A percentile compares a stretch with the other conserved stretches of the same genome.
These are phyloP conservation scores for Trichoderma virens DNA, from an alignment of 495 filamentous ascomycete genomes.

Conservation along the genomic window DNA sequence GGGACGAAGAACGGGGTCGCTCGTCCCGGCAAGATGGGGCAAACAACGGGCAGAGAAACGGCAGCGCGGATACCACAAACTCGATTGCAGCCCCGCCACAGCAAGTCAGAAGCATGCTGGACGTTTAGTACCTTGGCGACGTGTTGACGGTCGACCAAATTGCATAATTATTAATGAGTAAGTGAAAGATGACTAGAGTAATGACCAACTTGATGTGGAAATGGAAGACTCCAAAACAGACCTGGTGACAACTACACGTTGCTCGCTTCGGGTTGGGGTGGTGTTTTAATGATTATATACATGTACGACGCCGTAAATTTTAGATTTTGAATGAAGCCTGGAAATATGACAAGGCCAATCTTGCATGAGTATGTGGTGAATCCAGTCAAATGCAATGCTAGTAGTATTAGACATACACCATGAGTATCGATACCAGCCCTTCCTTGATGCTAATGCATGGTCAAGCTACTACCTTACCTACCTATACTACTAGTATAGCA, in stretches of 20 bases:
- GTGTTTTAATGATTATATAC: too few relatives aligned
- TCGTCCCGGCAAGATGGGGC: slow-evolving; percentile 10
- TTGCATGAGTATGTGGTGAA: too few relatives aligned
- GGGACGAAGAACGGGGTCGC: slow-evolving; percentile 20
- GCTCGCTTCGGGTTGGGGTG: too few relatives aligned
- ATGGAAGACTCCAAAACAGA: neutral
- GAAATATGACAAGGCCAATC: too few relatives aligned
- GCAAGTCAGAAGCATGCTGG: slow-evolving; percentile 50
- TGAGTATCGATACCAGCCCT: too few relatives aligned
- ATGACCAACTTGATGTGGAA: neutral
- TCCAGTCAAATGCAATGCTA: too few relatives aligned
- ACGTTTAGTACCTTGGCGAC: slow-evolving; percentile 35
- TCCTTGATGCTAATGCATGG: too few relatives aligned
- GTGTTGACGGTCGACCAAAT: neutral
- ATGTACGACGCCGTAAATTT: too few relatives aligned
- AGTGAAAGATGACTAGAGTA: neutral
- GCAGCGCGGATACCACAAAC: slow-evolving; percentile 23
- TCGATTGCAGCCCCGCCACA: slow-evolving; percentile 35
- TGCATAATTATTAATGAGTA: neutral
- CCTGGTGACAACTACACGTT: neutral
- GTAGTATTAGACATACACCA: too few relatives aligned
- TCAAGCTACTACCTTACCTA: too few relatives aligned
- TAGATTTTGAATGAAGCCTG: too few relatives aligned
- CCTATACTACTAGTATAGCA: too few relatives aligned
- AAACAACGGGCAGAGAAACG: slow-evolving; percentile 22